Evolutionary conservation across 2,329 filamentous ascomycete genomes (phyloP).

Genomic region (Colletotrichum sp.): DNA sequence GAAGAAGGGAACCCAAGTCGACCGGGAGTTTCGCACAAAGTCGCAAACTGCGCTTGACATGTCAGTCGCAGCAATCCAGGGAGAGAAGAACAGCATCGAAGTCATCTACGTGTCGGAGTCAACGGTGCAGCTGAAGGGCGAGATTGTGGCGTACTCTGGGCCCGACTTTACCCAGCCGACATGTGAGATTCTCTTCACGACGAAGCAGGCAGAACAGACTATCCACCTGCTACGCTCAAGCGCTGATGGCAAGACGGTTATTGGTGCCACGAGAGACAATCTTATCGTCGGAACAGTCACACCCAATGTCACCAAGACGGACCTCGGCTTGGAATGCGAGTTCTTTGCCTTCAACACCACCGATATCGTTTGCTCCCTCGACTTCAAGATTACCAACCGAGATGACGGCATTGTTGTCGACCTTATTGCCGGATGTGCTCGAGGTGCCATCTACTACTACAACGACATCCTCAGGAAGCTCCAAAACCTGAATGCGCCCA

Average conservation of each 20-base stretch:
- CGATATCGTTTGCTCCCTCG: constrained; percentile 71
- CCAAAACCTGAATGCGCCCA: constrained; percentile 42
- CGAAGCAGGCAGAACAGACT: constrained; percentile 38
- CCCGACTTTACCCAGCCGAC: constrained; percentile 27
- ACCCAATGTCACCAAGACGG: constrained; percentile 31
- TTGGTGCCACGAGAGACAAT: constrained; percentile 41
- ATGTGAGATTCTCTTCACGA: constrained; percentile 40
- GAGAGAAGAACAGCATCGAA: constrained; percentile 43
- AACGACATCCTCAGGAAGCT: constrained; percentile 72
- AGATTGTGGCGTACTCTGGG: constrained; percentile 53
- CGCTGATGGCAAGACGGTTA: constrained; percentile 62
- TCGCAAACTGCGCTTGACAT: constrained; percentile 53
- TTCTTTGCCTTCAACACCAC: constrained; percentile 64
- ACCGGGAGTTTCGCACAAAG: constrained; percentile 46
- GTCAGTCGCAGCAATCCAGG: constrained; percentile 42
- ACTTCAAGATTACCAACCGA: constrained; percentile 55
- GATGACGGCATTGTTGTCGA: constrained; percentile 57
- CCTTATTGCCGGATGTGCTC: constrained; percentile 76
- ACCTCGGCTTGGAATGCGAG: constrained; percentile 55
- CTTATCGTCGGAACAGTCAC: constrained; percentile 65
- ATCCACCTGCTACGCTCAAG: constrained; percentile 52
- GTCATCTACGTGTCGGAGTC: constrained; percentile 36
- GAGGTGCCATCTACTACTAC: constrained; percentile 83
- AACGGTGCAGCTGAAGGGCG: constrained; percentile 10
- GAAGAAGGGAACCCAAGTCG: constrained; percentile 50